Percentiles rank a stretch among this genome's conserved stretches.
Conservation (phyloP, 2,329 filamentous ascomycete genomes). For the Colletotrichum tamarilloi region DNA sequence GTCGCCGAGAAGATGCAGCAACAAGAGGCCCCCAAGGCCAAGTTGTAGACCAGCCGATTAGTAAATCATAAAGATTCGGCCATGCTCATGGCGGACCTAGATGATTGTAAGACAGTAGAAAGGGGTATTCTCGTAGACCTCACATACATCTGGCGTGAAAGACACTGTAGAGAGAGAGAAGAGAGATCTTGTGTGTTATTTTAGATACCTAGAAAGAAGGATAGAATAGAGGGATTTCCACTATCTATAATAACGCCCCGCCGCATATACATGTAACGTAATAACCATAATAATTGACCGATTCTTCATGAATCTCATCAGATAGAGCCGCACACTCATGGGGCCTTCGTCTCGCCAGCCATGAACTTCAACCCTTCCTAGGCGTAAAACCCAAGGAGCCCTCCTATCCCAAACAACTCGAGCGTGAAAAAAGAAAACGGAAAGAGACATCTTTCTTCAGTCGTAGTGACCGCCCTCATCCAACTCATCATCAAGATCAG, state of each 20-base stretch:
- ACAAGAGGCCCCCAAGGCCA: conserved; percentile 66
- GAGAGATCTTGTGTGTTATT: neutral
- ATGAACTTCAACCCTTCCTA: no score
- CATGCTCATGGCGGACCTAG: neutral
- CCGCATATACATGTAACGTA: neutral
- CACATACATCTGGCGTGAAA: neutral
- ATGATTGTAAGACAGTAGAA: neutral
- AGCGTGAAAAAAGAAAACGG: no score
- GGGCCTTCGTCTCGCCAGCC: neutral
- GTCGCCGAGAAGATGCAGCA: conserved; percentile 89
- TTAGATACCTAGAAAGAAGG: conserved; percentile 20
- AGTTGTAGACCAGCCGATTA: conserved; percentile 54
- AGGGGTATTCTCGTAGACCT: neutral
- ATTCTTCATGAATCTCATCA: neutral
- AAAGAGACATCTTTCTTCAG: neutral
- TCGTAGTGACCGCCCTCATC: conserved; percentile 34
- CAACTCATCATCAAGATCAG: conserved; percentile 41
- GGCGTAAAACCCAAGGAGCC: neutral
- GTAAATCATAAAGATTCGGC: neutral
- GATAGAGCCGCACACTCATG: neutral
- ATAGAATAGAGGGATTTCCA: conserved; percentile 22
- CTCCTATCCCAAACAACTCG: neutral
- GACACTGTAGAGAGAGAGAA: neutral
- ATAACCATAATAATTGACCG: neutral
- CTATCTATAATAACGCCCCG: neutral